Percentiles rank a stretch among this genome's conserved stretches.
These are phyloP conservation scores for Trypanosoma vivax DNA, from an alignment of 208 protist genomes.

Conservation along the genomic window DNA sequence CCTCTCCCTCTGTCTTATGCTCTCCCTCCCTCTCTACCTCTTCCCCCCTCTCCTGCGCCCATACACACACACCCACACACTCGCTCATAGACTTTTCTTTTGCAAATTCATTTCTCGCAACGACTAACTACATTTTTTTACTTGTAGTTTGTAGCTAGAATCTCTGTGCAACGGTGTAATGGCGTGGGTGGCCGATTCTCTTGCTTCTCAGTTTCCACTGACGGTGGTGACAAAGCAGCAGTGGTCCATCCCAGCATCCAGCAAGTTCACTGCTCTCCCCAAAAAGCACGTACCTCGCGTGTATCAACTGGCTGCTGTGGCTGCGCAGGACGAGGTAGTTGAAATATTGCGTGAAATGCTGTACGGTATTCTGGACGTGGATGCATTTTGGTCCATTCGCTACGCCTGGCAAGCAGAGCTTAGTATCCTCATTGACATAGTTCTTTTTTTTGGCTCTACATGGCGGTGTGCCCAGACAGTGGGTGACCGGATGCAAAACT, in stretches of 20 bases:
- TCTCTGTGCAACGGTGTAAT: too few species aligned
- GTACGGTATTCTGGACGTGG: slow-evolving; percentile 63
- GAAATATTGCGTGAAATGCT: slow-evolving; percentile 68
- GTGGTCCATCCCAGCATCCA: slow-evolving; percentile 45
- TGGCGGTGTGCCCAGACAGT: slow-evolving; percentile 67
- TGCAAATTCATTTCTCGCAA: not conserved
- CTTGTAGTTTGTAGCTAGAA: not conserved
- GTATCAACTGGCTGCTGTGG: slow-evolving; percentile 71
- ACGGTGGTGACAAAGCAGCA: slow-evolving; percentile 82
- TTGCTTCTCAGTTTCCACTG: slow-evolving; percentile 58
- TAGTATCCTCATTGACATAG: slow-evolving; percentile 42
- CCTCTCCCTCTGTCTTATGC: too few species aligned
- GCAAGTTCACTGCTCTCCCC: slow-evolving; percentile 64
- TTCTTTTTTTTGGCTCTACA: slow-evolving; percentile 70
- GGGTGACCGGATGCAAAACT: slow-evolving; percentile 78
- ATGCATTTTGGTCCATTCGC: slow-evolving; percentile 47
- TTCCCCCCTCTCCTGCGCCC: too few species aligned
- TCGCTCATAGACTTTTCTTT: too few species aligned
- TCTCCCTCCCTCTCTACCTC: too few species aligned
- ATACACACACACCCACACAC: too few species aligned
- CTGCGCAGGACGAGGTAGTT: slow-evolving; percentile 64
- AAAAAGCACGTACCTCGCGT: slow-evolving; percentile 74
- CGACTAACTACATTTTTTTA: slow-evolving; percentile 8
- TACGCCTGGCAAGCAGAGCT: slow-evolving; percentile 83
- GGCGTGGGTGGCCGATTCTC: slow-evolving; percentile 56